Conservation (phyloP, 2,329 filamentous ascomycete genomes). For the Fusarium tupiense region DNA sequence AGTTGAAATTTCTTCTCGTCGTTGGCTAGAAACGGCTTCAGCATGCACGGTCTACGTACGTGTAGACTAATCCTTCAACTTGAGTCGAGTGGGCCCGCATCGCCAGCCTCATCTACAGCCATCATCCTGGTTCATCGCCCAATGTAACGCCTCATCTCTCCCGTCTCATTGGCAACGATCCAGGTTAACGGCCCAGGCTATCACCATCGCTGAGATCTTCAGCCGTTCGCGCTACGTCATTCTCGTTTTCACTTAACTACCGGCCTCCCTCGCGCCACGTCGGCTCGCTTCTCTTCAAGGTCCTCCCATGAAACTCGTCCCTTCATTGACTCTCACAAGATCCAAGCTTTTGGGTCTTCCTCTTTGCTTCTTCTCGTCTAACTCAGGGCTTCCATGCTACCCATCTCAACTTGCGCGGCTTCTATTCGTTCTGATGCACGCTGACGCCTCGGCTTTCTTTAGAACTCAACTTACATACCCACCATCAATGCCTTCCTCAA, state of each 20-base stretch:
- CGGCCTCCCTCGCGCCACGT: slow-evolving; percentile 35
- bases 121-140: slow-evolving; percentile 36
- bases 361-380: slow-evolving; percentile 21
- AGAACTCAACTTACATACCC: slow-evolving; percentile 28
- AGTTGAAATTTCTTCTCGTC: not conserved
- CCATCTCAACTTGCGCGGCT: slow-evolving; percentile 10
- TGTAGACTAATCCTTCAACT: slow-evolving; percentile 6
- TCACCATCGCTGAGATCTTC: slow-evolving; percentile 37
- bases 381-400: slow-evolving; percentile 10
- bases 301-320: slow-evolving; percentile 37
- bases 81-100: slow-evolving; percentile 28
- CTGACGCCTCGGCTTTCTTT: slow-evolving; percentile 22
- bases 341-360: slow-evolving; percentile 28
- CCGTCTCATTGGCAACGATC: slow-evolving; percentile 38
- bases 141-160: slow-evolving; percentile 18
- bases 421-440: slow-evolving; percentile 4
- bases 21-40: not conserved
- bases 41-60: slow-evolving; percentile 22
- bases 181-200: not conserved
- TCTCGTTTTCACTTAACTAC: slow-evolving; percentile 23
- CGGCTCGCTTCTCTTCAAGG: slow-evolving; percentile 34
- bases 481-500: slow-evolving; percentile 18
- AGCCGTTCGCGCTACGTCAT: slow-evolving; percentile 34
- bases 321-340: slow-evolving; percentile 27
- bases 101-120: slow-evolving; percentile 42